phyloP scores from a whole-genome alignment of 129 eudicot genomes.

The Flaveria linearis region DNA sequence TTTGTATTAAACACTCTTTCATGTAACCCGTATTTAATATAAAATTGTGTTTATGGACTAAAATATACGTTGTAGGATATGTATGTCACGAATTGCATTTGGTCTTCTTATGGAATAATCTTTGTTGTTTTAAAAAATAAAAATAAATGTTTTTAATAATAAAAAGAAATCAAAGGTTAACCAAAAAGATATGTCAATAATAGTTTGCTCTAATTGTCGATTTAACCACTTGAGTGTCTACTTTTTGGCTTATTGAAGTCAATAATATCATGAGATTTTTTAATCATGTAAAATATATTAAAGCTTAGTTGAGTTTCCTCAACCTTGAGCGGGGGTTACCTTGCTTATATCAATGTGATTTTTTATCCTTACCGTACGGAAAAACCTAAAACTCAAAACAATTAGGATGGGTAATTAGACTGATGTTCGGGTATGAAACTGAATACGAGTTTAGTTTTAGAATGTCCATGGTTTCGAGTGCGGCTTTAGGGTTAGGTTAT shows the following conservation, averaged over 20 bases:
- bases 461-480: too few relatives aligned
- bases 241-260: not conserved
- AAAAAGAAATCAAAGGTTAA: not conserved
- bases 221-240: not conserved
- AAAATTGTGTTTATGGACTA: not conserved
- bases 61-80: not conserved
- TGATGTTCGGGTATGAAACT: too few relatives aligned
- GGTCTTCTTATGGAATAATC: not conserved
- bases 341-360: not conserved
- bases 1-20: too few relatives aligned
- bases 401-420: too few relatives aligned
- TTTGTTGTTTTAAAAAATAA: not conserved
- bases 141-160: too few relatives aligned
- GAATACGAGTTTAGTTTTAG: too few relatives aligned
- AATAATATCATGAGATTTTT: not conserved
- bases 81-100: not conserved
- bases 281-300: not conserved
- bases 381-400: too few relatives aligned
- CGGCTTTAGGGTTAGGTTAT: too few relatives aligned
- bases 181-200: not conserved
- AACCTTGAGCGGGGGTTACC: not conserved
- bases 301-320: not conserved
- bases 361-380: not conserved
- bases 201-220: not conserved
- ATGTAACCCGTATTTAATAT: not conserved